Percentiles rank a stretch among this genome's conserved stretches.
Conservation (phyloP, 495 filamentous ascomycete species). For the Hypoxylon perforatum region DNA sequence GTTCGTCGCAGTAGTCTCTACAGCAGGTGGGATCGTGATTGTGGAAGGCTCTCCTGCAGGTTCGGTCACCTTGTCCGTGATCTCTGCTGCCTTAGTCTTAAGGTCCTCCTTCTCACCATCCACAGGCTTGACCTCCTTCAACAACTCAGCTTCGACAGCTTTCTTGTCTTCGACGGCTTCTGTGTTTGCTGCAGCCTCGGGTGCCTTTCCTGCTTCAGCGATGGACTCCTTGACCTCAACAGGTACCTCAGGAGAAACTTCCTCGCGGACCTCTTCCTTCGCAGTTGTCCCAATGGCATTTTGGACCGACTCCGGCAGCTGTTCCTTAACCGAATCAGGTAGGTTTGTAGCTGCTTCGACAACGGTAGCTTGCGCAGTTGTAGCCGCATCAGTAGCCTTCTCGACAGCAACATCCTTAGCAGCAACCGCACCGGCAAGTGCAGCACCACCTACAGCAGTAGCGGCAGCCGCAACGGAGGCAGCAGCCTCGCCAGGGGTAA, state of each 20-base stretch:
- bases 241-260: slow-evolving; percentile 68
- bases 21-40: slow-evolving; percentile 29
- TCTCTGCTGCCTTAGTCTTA: slow-evolving; percentile 25
- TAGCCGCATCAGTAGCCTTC: slow-evolving; percentile 45
- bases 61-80: slow-evolving; percentile 14
- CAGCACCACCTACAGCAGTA: slow-evolving; percentile 54
- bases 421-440: slow-evolving; percentile 47
- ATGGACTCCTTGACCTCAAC: slow-evolving; percentile 79
- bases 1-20: slow-evolving; percentile 29
- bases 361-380: slow-evolving; percentile 38
- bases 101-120: slow-evolving; percentile 54
- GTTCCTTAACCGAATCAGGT: slow-evolving; percentile 50
- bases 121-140: slow-evolving; percentile 55
- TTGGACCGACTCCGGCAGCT: slow-evolving; percentile 48
- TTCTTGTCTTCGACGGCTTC: slow-evolving; percentile 81
- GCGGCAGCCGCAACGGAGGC: slow-evolving; percentile 51
- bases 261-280: slow-evolving; percentile 47
- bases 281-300: slow-evolving; percentile 34
- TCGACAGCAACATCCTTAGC: slow-evolving; percentile 48
- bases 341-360: slow-evolving; percentile 44
- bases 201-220: slow-evolving; percentile 67
- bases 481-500: slow-evolving; percentile 55
- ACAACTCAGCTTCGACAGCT: slow-evolving; percentile 75
- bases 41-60: slow-evolving; percentile 38
- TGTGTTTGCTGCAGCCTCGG: slow-evolving; percentile 77